These are phyloP conservation scores for Cutaneotrichosporon spelunceum DNA, from an alignment of 1,284 basidiomycete species.

Conservation along the genomic window DNA sequence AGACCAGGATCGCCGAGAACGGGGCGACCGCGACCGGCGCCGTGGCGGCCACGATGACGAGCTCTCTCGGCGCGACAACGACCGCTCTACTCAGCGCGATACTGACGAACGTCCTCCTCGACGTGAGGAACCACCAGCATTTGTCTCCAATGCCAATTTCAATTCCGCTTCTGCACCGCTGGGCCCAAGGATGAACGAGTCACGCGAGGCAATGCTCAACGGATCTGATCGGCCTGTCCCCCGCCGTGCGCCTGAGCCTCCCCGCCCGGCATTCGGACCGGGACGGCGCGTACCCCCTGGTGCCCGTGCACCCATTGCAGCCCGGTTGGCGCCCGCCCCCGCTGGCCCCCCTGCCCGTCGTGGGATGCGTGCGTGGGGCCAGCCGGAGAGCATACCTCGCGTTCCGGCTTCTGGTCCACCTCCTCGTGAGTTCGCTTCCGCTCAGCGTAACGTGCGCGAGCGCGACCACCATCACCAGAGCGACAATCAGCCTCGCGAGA, in stretches of 20 bases:
- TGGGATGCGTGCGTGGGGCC: neutral
- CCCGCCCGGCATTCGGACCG: neutral
- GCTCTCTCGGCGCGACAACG: too few species aligned
- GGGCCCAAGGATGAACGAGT: neutral
- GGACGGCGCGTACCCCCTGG: neutral
- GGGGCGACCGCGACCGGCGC: neutral
- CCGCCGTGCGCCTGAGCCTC: neutral
- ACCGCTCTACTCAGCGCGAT: neutral
- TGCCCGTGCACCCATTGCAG: neutral
- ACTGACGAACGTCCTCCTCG: too few species aligned
- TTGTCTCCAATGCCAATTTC: neutral
- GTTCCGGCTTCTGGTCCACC: neutral
- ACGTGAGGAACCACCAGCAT: neutral
- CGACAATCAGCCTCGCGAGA: neutral
- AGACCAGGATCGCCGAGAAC: neutral
- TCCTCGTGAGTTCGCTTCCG: neutral
- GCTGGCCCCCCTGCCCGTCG: neutral
- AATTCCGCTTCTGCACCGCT: neutral
- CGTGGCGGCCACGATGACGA: neutral
- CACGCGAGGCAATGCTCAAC: neutral
- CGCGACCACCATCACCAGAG: neutral
- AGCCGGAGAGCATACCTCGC: neutral
- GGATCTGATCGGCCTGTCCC: neutral
- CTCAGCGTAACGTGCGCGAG: neutral
- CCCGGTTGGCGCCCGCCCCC: neutral